Percentiles rank a stretch among this genome's conserved stretches.
Evolutionary conservation across 495 filamentous ascomycete species (phyloP).

Genomic region (Penicillium bovifimosum): DNA sequence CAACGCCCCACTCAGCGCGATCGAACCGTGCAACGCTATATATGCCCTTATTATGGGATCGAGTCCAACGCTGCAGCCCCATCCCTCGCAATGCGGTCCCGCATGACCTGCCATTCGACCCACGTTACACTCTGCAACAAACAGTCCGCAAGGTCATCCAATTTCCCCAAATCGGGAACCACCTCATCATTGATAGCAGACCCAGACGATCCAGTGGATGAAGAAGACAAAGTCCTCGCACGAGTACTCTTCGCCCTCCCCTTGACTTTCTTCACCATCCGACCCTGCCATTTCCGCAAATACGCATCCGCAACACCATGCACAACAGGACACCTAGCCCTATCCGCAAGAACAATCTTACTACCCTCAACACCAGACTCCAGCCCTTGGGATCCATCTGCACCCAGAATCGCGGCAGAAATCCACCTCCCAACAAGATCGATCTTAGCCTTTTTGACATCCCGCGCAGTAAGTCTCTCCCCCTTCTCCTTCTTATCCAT

Average conservation of each 20-base stretch:
- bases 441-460: conserved; percentile 61
- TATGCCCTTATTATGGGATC: not conserved
- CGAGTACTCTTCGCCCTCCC: conserved; percentile 13
- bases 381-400: not conserved
- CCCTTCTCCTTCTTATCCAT: conserved; percentile 13
- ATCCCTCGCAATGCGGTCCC: conserved; percentile 40
- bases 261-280: conserved; percentile 17
- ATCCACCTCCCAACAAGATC: conserved; percentile 56
- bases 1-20: not conserved
- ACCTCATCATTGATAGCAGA: not conserved
- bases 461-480: conserved; percentile 20
- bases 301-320: conserved; percentile 40
- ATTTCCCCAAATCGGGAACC: conserved; percentile 47
- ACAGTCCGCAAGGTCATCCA: conserved; percentile 91
- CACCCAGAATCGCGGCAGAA: not conserved
- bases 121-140: conserved; percentile 81
- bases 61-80: conserved; percentile 16
- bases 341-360: conserved; percentile 23
- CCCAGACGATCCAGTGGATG: not conserved
- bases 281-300: conserved; percentile 38
- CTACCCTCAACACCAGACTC: not conserved
- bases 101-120: conserved; percentile 76
- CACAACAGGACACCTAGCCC: conserved; percentile 31
- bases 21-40: not conserved
- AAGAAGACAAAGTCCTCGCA: not conserved